Base-by-base conservation (phyloP, 805 yeast species). In the Monosporozyma yasuniensis region DNA sequence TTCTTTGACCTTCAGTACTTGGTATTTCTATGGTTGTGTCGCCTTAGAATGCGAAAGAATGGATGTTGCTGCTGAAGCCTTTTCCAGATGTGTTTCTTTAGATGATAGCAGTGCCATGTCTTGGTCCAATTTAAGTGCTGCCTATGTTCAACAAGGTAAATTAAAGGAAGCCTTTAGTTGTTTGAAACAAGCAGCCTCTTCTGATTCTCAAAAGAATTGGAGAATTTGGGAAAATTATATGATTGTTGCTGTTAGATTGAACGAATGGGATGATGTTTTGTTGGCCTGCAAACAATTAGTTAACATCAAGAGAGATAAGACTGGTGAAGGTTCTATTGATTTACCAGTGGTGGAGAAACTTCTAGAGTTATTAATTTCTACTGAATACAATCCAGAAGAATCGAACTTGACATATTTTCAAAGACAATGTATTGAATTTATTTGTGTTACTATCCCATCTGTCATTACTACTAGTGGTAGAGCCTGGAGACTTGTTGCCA, bases 11-110 rank as follows among this genome's bases (percentile, higher is more conserved):
- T 80, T 77, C 57, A 87, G 84, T 18, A 84, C 91, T 34, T 89
- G 98, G 96, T 91, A 82, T 63, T 79, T 89, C 59, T 89, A 90
- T 61, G 98, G 98, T 5, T 87, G 96, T 62, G 72, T 90, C 49
- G 96, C 95, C 0, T 71, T 93, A 46, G 96, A 88, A 61, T 66
- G 79, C 12, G 74, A 70, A 7, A 80, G 83, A 56, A 86, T 76
- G 69, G 84, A 81, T 22, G 67, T 85, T 42, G 96, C 97, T 0
- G 82, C 95, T 0, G 95, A 87, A 61, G 96, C 96, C 0, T 90
- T 93, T 63, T 83, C 96, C 0, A 74, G 97, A 59, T 88, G 96
- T 69, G 90, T 89, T 30, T 73, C 95, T 0, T 64, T 90, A 37
- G 96, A 89, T 63, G 95, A 86, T 22, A 75, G 82, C 0, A 88